Evolutionary conservation across 208 protist genomes (phyloP).

Genomic region (Wallacemonas rigidus): DNA sequence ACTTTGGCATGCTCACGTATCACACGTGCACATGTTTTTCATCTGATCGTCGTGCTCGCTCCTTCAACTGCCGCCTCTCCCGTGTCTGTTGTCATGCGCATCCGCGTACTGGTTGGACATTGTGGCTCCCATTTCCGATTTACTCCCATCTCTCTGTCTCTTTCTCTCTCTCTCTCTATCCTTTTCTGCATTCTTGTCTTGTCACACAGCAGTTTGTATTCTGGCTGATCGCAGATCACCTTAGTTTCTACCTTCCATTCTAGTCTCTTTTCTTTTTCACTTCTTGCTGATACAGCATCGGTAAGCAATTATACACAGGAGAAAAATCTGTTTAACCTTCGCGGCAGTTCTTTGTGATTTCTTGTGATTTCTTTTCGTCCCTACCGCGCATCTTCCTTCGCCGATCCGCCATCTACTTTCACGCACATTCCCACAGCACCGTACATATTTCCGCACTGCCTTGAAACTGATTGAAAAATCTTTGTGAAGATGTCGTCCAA

Average conservation of each 20-base stretch:
- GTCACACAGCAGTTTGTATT: neutral
- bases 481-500: constrained; percentile 3
- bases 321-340: too few species aligned
- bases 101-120: neutral
- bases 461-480: neutral
- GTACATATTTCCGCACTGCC: too few species aligned
- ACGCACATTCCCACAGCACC: too few species aligned
- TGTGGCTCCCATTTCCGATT: neutral
- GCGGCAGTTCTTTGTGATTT: too few species aligned
- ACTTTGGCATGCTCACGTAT: too few species aligned
- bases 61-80: neutral
- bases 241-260: neutral
- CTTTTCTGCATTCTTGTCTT: neutral
- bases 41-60: too few species aligned
- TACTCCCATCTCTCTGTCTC: neutral
- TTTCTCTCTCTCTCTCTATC: neutral
- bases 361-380: too few species aligned
- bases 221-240: neutral
- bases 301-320: too few species aligned
- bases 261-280: constrained; percentile 15
- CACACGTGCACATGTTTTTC: too few species aligned
- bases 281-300: neutral
- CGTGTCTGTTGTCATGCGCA: neutral
- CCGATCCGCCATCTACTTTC: too few species aligned
- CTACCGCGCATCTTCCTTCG: too few species aligned